These are phyloP conservation scores for Carex scoparia DNA, from an alignment of 176 grass and related monocot genomes.

Conservation along the genomic window DNA sequence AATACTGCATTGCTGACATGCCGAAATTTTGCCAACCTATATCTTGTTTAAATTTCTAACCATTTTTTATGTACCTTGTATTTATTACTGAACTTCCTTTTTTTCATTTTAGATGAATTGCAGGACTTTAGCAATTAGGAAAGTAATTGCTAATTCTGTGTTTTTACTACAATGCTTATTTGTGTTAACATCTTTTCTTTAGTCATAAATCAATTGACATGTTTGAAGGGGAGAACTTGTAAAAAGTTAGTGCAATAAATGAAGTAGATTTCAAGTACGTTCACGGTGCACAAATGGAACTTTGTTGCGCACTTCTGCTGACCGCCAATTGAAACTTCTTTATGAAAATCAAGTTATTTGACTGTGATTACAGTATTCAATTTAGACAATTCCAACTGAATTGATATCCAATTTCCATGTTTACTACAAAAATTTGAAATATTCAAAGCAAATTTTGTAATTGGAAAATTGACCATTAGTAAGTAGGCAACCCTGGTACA, in stretches of 20 bases:
- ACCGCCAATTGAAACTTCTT: neutral
- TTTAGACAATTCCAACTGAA: neutral
- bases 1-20: neutral
- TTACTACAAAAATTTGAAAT: neutral
- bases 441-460: neutral
- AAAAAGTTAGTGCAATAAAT: neutral
- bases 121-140: neutral
- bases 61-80: neutral
- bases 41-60: neutral
- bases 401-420: neutral
- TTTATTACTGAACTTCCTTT: neutral
- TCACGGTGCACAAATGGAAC: neutral
- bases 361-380: neutral
- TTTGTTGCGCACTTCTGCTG: neutral
- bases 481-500: neutral
- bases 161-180: neutral
- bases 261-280: neutral
- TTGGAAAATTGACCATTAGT: neutral
- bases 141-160: neutral
- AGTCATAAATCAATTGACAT: neutral
- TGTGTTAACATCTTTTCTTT: neutral
- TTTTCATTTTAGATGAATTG: constrained; percentile 3
- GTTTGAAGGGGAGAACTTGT: neutral
- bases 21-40: neutral
- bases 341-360: neutral